Evolutionary conservation across 2,329 filamentous ascomycete genomes (phyloP), one percentile per base, ranked within the genome.

Genomic region (Colletotrichum spinosum): DNA sequence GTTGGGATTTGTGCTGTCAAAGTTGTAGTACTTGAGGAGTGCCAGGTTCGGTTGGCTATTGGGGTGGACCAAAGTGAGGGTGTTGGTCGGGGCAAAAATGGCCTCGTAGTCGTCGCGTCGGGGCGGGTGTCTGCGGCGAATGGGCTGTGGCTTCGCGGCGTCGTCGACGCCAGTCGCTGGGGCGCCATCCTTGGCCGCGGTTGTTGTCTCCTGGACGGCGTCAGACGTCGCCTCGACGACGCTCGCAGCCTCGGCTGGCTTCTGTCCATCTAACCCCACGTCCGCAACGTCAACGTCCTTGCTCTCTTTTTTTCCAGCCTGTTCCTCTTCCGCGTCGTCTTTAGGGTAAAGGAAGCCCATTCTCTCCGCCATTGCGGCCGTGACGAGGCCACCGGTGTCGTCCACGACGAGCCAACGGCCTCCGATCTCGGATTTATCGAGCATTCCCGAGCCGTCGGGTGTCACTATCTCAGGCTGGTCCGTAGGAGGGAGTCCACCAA

Each of bases 1-100:
- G 69, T 84, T 85, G 48, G 90, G 88, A 67, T 88, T 88, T 64
- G 86, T 86, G 70, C 85, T 81, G 78, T 97, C 93, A 79, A 90
- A 98, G 76, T 89, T 88, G 79, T 97, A 98, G 82, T 97, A 97
- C 75, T 92, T 92, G 17, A 99, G 86, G 53, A 96, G 86, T 15
- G 90, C 90, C 64, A 98, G 87, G 75, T 97, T 98, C 2, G 94
- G 92, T 77, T 97, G 94, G 37, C 90, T 87, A 76, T 94, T 93
- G 55, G 90, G 81, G 77, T 97, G 94, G 39, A 97, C 79, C 55
- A 97, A 77, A 1, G 94, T 97, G 69, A 93, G 88, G 66, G 90
- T 95, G 78, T 93, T 97, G 67, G 85, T 88, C 55, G 78, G 82
- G 35, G 88, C 89, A 73, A 86, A 93, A 69, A 91, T 87, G 35